Evolutionary conservation across 1,284 basidiomycete species (phyloP).

Genomic region (Microbotryum scabiosae): DNA sequence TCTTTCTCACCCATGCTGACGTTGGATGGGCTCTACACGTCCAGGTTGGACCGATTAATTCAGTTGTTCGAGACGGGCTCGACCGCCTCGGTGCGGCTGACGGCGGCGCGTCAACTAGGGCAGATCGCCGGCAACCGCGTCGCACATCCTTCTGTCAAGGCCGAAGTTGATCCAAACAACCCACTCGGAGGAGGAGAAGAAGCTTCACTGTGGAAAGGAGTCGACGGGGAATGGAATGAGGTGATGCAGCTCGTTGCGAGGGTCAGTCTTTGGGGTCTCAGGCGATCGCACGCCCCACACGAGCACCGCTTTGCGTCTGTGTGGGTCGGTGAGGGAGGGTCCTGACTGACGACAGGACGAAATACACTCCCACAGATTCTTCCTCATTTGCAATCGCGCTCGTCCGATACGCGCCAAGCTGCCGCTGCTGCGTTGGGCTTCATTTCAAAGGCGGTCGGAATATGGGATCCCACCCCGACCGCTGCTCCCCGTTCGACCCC

Average conservation of each 20-base stretch:
- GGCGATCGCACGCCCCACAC: not conserved
- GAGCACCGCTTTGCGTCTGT: not conserved
- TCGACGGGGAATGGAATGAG: constrained; percentile 68
- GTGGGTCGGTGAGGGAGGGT: not conserved
- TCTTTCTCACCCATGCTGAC: too few species aligned
- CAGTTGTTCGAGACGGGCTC: constrained; percentile 84
- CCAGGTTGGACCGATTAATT: constrained; percentile 78
- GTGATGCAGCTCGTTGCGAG: constrained; percentile 71
- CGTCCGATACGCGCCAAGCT: constrained; percentile 73
- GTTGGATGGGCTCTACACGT: too few species aligned
- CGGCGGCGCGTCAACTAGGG: constrained; percentile 85
- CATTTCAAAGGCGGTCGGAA: constrained; percentile 71
- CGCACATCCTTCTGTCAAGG: constrained; percentile 32
- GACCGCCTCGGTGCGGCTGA: constrained; percentile 70
- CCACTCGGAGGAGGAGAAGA: constrained; percentile 64
- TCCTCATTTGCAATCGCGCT: constrained; percentile 78
- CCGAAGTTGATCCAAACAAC: constrained; percentile 26
- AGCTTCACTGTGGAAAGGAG: constrained; percentile 34
- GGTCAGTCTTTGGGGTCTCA: constrained; percentile 45
- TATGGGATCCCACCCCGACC: constrained; percentile 58
- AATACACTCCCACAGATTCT: constrained; percentile 52
- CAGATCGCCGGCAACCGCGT: constrained; percentile 76
- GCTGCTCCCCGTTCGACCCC: constrained; percentile 7
- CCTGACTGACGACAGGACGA: not conserved
- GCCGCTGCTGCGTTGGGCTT: constrained; percentile 76